Base-by-base conservation (phyloP, 441 rosid genomes). In the Gossypium aridum region DNA sequence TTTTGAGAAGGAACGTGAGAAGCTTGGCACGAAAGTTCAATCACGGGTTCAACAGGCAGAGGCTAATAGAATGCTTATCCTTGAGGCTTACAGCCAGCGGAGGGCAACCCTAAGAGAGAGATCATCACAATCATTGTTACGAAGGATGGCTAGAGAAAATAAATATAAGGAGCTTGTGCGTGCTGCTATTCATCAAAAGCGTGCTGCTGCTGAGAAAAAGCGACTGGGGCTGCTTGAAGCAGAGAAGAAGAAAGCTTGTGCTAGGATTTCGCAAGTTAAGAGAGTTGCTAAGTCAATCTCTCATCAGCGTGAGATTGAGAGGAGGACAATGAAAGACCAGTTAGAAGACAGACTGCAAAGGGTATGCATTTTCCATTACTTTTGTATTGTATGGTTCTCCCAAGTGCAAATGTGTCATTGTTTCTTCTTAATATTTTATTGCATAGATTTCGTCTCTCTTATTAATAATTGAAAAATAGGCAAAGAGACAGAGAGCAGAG, bases 201-300 rank as follows among this genome's bases (percentile, higher is more conserved):
- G 99, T 77, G 86, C 77, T 22, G 94, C 97, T 79, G 98, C 99
- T 13, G 98, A 96, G 89, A 92, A 85, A 85, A 96, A 96, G 81
- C 89, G 99, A 16, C 79, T 88, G 53, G 93, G 88, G 64, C 81
- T 96, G 79, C 80, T 96, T 72, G 99, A 96, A 80, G 97, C 88
- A n/a, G 99, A 92, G 82, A 91, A 84, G 87, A 92, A 85, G 84
- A 88, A 85, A 80, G 98, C 98, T 62, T 77, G 83, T 83, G 95
- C 98, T 74, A 88, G 98, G 79, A 74, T 92, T 75, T 80, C 77
- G 79, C 92, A 90, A 83, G 97, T 90, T 65, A 91, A 80, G 80
- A 81, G 75, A 51, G 96, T 90, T 53, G 95, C 98, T 66, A 88
- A 86, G 61, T 86, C 87, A 16, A 88, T 96, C 72, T 91, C 85